Evolutionary conservation across 805 yeast species (phyloP).

Genomic region (Candida schatavii): DNA sequence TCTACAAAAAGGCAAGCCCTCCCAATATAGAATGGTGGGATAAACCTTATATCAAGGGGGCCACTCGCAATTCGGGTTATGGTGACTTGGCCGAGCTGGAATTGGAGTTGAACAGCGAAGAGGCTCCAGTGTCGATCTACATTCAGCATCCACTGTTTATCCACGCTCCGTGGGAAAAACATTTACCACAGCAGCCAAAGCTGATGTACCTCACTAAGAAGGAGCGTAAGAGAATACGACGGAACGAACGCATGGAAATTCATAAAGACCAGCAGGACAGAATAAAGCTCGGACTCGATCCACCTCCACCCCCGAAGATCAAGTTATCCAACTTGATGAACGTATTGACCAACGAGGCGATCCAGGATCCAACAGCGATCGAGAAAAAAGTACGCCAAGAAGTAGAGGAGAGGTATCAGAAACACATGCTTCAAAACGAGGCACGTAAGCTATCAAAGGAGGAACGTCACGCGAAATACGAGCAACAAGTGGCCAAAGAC

Average conservation of each 20-base stretch:
- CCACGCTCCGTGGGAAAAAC: conserved; percentile 55
- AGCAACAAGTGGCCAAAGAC: conserved; percentile 45
- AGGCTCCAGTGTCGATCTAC: conserved; percentile 59
- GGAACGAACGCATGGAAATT: conserved; percentile 60
- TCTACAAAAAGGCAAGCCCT: conserved; percentile 46
- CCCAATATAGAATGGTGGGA: conserved; percentile 94
- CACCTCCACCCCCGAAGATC: conserved; percentile 88
- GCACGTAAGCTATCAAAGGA: conserved; percentile 62
- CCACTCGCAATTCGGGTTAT: conserved; percentile 33
- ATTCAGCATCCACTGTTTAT: conserved; percentile 81
- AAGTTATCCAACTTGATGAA: conserved; percentile 81
- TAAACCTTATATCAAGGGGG: conserved; percentile 42
- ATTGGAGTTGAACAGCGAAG: conserved; percentile 34
- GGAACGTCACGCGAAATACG: conserved; percentile 49
- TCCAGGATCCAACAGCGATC: conserved; percentile 83
- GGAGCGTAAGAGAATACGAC: conserved; percentile 71
- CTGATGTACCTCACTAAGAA: conserved; percentile 65
- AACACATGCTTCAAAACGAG: conserved; percentile 61
- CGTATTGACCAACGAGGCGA: conserved; percentile 80
- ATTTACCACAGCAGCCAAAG: conserved; percentile 32
- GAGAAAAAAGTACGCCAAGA: conserved; percentile 71
- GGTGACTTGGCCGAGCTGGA: conserved; percentile 24
- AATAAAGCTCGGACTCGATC: conserved; percentile 74
- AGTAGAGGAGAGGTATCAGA: conserved; percentile 55
- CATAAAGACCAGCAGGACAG: conserved; percentile 74